Conservation (phyloP, 345 rosid genomes). For the Sapria himalayana region DNA sequence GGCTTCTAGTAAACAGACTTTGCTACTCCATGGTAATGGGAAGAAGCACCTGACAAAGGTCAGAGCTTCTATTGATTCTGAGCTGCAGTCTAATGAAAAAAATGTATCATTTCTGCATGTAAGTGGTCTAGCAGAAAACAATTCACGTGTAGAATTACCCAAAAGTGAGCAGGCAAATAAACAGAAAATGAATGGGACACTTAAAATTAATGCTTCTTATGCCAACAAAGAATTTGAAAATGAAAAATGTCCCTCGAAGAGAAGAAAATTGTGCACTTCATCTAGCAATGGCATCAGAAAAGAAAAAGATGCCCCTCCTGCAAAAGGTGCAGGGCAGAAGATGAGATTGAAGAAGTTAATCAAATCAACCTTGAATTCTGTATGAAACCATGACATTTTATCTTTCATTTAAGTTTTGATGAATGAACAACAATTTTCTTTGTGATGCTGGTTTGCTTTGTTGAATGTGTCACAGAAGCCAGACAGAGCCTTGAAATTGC, state of each 20-base stretch:
- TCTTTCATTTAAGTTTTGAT: too few species aligned
- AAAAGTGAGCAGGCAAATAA: slow-evolving; percentile 12
- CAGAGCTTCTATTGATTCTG: slow-evolving; percentile 41
- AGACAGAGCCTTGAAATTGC: too few species aligned
- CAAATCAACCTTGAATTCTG: too few species aligned
- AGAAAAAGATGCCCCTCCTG: too few species aligned
- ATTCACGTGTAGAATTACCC: slow-evolving; percentile 11
- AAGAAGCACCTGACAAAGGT: slow-evolving; percentile 78
- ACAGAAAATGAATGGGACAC: slow-evolving; percentile 12
- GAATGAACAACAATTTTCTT: too few species aligned
- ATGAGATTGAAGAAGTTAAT: too few species aligned
- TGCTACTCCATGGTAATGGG: slow-evolving; percentile 86
- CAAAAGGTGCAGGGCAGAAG: too few species aligned
- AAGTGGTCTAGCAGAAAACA: slow-evolving; percentile 13
- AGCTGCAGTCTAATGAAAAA: slow-evolving; percentile 22
- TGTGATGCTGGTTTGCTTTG: too few species aligned
- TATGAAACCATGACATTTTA: too few species aligned
- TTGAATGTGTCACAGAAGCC: too few species aligned
- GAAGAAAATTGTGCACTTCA: too few species aligned
- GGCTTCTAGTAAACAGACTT: slow-evolving; percentile 65
- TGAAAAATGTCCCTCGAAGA: slow-evolving; percentile 15
- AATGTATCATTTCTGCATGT: slow-evolving; percentile 18
- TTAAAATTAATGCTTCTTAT: slow-evolving; percentile 6
- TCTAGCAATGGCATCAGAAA: too few species aligned
- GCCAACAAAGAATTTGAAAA: slow-evolving; percentile 11